These are phyloP conservation scores for Neurospora sp. DNA, from an alignment of 495 filamentous ascomycete genomes.

Conservation along the genomic window DNA sequence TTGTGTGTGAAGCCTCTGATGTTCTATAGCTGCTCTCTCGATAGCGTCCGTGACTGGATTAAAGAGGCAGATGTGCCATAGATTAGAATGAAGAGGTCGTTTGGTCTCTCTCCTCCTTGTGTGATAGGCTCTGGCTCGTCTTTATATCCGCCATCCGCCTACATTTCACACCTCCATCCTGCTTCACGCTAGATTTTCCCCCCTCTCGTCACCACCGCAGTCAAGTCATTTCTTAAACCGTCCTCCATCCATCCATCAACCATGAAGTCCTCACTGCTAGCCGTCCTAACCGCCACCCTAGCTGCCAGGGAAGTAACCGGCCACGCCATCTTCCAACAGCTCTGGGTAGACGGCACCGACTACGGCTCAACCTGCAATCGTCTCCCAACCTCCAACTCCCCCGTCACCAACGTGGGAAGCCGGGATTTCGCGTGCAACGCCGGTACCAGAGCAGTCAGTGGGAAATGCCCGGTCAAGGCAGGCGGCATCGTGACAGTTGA, in stretches of 20 bases:
- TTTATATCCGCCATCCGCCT: neutral
- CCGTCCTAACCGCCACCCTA: constrained; percentile 15
- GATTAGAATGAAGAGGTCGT: neutral
- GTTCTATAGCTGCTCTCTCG: no score
- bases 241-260: neutral
- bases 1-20: no score
- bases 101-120: neutral
- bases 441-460: constrained; percentile 24
- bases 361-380: constrained; percentile 32
- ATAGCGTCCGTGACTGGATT: no score
- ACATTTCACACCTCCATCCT: neutral
- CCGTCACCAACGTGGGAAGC: constrained; percentile 32
- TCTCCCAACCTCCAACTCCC: constrained; percentile 33
- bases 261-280: constrained; percentile 32
- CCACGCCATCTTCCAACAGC: constrained; percentile 42
- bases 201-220: neutral
- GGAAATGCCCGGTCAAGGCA: constrained; percentile 36
- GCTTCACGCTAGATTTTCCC: no score
- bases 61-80: no score
- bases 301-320: constrained; percentile 26
- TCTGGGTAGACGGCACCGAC: constrained; percentile 42
- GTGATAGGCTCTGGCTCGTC: neutral
- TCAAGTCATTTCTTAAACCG: neutral
- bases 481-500: constrained; percentile 38
- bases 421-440: constrained; percentile 33